phyloP scores from a whole-genome alignment of 352 stramenopile species.

The Globisporangium cederbergense region DNA sequence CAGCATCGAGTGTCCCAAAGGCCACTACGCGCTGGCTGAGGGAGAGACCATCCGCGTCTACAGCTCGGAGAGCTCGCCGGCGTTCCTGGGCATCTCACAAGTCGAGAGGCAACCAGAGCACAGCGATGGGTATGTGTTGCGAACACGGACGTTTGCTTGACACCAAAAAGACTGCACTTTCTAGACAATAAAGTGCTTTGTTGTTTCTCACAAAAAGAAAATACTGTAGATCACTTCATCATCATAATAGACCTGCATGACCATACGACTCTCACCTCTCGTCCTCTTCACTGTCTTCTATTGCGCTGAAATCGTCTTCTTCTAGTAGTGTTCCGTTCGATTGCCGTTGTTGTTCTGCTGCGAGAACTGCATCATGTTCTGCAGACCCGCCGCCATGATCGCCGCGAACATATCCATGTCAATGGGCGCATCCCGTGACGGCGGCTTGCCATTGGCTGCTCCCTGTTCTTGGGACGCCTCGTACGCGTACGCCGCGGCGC shows the following conservation, averaged over 20 bases:
- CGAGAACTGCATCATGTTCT: conserved; percentile 75
- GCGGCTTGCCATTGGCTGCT: conserved; percentile 14
- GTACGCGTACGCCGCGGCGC: conserved; percentile 78
- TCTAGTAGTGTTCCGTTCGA: conserved; percentile 10
- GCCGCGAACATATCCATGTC: conserved; percentile 82
- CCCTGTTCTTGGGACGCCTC: conserved; percentile 49
- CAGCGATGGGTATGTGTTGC: conserved; percentile 42
- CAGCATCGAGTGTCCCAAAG: conserved; percentile 4
- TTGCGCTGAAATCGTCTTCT: background rate
- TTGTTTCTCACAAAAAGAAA: background rate
- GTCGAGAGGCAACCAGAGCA: conserved; percentile 31
- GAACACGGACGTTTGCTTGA: conserved; percentile 64
- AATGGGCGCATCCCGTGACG: conserved; percentile 35
- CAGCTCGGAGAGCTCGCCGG: conserved; percentile 19
- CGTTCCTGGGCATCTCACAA: conserved; percentile 58
- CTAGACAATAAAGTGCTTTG: background rate
- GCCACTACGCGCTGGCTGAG: conserved; percentile 22
- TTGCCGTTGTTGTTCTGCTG: conserved; percentile 25
- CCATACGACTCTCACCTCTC: conserved; percentile 4
- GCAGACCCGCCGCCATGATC: conserved; percentile 77
- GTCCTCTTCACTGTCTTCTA: conserved; percentile 1
- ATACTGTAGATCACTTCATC: conserved; percentile 29
- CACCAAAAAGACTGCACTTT: background rate
- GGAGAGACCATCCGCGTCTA: conserved; percentile 58
- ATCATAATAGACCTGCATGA: conserved; percentile 6